Evolutionary conservation across 768 basidiomycete species (phyloP), one percentile per base, ranked within the genome.

Genomic region (Crassisporium funariophilum): DNA sequence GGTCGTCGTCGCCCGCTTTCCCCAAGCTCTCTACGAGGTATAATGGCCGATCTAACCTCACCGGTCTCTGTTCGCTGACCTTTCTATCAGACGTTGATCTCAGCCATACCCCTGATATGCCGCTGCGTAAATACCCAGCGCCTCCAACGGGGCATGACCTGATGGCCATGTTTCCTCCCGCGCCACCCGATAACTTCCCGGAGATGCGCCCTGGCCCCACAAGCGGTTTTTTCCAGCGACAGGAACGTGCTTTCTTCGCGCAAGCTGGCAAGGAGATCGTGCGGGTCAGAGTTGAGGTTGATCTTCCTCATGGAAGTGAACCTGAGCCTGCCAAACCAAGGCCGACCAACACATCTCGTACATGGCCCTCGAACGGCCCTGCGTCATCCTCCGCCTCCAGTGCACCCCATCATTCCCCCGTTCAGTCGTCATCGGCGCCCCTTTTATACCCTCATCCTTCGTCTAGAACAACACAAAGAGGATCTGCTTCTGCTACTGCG

Each of bases 111-210:
- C 69, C 74, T 45, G 77, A 76, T 54, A 68, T 73, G 48, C 61
- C 68, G 3, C 67, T 76, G 2, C 72, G 83, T 47, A 83, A 82
- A 53, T 87, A 81, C 60, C 88, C 88, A 13, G 79, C 84, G 1
- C 88, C 88, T 1, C 84, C 86, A 4, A 88, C 85, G 0, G 88
- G 88, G 2, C 88, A 91, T 55, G 86, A 91, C 54, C 77, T 91
- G 56, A 91, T 91, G 88, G 85, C 85, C 11, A 78, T 91, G 70
- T 91, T 90, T 60, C 88, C 88, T 1, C 77, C 88, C 4, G 70
- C 81, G 3, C 77, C 86, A 12, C 88, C 88, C 1, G 72, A 76
- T 35, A 75, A 66, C 39, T 78, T 77, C 41, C 69, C 73, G 22
- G 79, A 80, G 53, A 73, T 81, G 67, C 70, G 79, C 45, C 73